A percentile compares a stretch with the other conserved stretches of the same genome.
phyloP scores from a whole-genome alignment of 2,329 filamentous ascomycete genomes.

The Ceratocystis lukuohia region DNA sequence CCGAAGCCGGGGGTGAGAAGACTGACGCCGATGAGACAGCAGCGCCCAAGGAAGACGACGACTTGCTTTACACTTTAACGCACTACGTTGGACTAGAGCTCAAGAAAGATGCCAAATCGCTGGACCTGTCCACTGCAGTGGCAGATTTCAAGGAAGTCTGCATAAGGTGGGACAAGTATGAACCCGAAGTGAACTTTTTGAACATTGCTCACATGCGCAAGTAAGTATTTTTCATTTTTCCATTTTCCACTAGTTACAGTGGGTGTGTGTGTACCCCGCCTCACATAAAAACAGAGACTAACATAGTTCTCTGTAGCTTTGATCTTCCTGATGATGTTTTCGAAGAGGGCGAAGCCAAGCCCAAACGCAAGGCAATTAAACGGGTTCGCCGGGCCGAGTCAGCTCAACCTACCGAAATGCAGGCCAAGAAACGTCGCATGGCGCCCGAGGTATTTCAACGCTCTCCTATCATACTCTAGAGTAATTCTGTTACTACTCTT shows the following conservation, averaged over 20 bases:
- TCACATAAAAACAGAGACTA: neutral
- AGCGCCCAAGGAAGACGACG: conserved; percentile 19
- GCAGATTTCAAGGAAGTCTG: conserved; percentile 78
- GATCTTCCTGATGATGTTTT: conserved; percentile 87
- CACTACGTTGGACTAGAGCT: conserved; percentile 88
- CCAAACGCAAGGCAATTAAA: conserved; percentile 42
- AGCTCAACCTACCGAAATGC: conserved; percentile 27
- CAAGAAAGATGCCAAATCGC: conserved; percentile 57
- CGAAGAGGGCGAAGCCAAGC: conserved; percentile 60
- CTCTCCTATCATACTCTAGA: neutral
- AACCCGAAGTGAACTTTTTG: conserved; percentile 61
- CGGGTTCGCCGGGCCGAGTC: conserved; percentile 25
- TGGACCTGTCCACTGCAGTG: conserved; percentile 71
- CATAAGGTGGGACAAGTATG: conserved; percentile 59
- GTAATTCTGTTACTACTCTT: neutral
- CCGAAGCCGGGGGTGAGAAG: conserved; percentile 24
- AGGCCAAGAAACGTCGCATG: conserved; percentile 36
- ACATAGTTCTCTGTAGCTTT: conserved; percentile 42
- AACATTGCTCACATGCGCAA: conserved; percentile 74
- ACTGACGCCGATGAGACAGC: conserved; percentile 25
- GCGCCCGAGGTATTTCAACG: conserved; percentile 33
- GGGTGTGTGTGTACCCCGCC: neutral
- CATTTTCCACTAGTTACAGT: neutral
- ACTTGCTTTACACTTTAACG: conserved; percentile 68
- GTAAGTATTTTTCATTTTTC: conserved; percentile 38